These are phyloP conservation scores for Chalciporus sphaerocephalus DNA, from an alignment of 768 basidiomycete species.

Conservation along the genomic window DNA sequence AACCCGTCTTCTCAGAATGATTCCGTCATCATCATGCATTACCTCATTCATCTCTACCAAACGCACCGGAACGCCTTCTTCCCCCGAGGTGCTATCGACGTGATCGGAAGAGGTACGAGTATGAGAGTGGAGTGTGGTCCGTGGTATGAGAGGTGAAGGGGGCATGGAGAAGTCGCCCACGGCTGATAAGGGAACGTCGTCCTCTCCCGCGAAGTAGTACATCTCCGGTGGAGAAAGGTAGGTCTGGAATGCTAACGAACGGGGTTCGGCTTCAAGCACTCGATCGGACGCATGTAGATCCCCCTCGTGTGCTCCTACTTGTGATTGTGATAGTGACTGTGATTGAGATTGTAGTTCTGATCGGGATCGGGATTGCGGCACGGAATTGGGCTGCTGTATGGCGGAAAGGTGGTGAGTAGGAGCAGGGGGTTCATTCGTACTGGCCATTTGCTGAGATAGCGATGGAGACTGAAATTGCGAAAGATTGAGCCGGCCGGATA, in stretches of 20 bases:
- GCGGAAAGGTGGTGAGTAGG: no score
- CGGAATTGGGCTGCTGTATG: no score
- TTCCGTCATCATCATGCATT: constrained; percentile 9
- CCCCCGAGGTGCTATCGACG: constrained; percentile 3
- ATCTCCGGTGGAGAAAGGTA: constrained; percentile 31
- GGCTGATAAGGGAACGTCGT: constrained; percentile 54
- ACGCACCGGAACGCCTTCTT: no score
- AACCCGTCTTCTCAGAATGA: constrained; percentile 20
- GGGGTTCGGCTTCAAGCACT: no score
- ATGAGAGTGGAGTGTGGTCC: constrained; percentile 26
- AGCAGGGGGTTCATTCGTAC: no score
- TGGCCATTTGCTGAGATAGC: no score
- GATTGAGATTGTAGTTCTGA: no score
- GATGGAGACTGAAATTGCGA: no score
- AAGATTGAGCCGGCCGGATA: no score
- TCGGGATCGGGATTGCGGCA: no score
- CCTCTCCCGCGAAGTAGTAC: constrained; percentile 52
- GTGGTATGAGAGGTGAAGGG: constrained; percentile 56
- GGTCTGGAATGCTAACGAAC: no score
- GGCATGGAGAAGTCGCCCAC: constrained; percentile 69
- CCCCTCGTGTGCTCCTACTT: not conserved
- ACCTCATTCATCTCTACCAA: constrained; percentile 5
- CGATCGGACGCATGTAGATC: not conserved
- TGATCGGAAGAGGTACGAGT: no score
- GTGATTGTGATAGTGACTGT: not conserved